Percentiles rank a stretch among this genome's conserved stretches.
Conservation (phyloP, 495 filamentous ascomycete species). For the Aspergillus ostianus region DNA sequence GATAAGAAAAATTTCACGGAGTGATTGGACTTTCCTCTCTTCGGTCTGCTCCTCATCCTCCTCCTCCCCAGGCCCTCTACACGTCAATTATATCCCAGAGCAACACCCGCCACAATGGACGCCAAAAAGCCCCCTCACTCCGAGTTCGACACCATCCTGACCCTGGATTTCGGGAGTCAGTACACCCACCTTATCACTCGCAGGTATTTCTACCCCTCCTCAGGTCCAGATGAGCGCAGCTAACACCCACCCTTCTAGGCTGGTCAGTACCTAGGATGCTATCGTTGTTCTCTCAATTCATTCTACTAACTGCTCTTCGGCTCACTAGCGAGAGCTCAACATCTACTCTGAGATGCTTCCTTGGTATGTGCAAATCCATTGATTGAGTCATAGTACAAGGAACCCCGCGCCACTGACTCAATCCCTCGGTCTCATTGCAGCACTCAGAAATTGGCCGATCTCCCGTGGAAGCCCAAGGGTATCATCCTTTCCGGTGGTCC, state of each 20-base stretch:
- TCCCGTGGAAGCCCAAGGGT: slow-evolving; percentile 79
- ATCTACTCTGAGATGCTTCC: slow-evolving; percentile 92
- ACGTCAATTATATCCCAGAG: background rate
- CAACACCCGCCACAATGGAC: slow-evolving; percentile 5
- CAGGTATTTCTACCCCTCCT: slow-evolving; percentile 4
- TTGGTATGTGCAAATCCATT: slow-evolving; percentile 27
- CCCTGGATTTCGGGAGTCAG: slow-evolving; percentile 63
- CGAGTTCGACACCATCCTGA: slow-evolving; percentile 63
- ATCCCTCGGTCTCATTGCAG: slow-evolving; percentile 23
- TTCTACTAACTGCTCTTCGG: slow-evolving; percentile 74
- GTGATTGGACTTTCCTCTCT: background rate
- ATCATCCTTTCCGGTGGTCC: slow-evolving; percentile 72
- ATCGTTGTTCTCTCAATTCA: slow-evolving; percentile 49
- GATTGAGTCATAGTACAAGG: background rate
- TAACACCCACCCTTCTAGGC: background rate
- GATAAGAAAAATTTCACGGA: background rate
- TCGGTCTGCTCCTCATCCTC: background rate
- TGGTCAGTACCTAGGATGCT: background rate
- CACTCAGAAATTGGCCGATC: slow-evolving; percentile 77
- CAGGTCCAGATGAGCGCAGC: slow-evolving; percentile 6
- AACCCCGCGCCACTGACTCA: background rate
- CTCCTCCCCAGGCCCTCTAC: background rate
- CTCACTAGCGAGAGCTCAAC: slow-evolving; percentile 66
- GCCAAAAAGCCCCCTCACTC: slow-evolving; percentile 42
- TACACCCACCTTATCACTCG: slow-evolving; percentile 14